phyloP scores from a whole-genome alignment of 257 asterid genomes.

The Scutellaria galericulata region DNA sequence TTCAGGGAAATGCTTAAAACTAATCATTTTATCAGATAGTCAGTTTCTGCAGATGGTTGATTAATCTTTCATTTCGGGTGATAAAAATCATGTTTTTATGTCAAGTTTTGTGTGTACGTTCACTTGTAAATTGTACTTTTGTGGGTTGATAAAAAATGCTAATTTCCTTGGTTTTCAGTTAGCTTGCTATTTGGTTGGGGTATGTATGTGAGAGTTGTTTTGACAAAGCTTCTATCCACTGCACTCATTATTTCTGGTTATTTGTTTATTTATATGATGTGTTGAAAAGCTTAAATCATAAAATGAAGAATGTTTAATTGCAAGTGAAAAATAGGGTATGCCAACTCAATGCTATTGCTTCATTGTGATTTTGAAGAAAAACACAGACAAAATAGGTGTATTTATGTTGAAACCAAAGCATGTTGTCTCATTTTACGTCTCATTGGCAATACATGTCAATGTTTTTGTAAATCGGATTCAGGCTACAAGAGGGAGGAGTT shows the following conservation, averaged over 20 bases:
- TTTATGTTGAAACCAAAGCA: neutral
- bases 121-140: neutral
- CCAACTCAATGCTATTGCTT: neutral
- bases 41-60: neutral
- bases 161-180: neutral
- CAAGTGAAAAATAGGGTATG: neutral
- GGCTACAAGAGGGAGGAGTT: neutral
- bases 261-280: neutral
- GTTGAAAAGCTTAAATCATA: neutral
- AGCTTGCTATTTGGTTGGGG: neutral
- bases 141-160: neutral
- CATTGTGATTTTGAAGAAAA: neutral
- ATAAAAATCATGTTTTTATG: neutral
- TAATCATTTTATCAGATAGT: neutral
- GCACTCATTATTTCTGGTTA: neutral
- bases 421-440: neutral
- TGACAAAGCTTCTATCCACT: neutral
- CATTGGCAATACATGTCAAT: neutral
- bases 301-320: neutral
- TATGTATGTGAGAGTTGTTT: conserved; percentile 4
- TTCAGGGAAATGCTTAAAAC: neutral
- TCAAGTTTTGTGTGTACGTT: neutral
- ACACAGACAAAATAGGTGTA: neutral
- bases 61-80: neutral
- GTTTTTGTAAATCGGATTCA: neutral